Evolutionary conservation across 73 alveolate species (phyloP).

Genomic region (Vitrella brassicaformis): DNA sequence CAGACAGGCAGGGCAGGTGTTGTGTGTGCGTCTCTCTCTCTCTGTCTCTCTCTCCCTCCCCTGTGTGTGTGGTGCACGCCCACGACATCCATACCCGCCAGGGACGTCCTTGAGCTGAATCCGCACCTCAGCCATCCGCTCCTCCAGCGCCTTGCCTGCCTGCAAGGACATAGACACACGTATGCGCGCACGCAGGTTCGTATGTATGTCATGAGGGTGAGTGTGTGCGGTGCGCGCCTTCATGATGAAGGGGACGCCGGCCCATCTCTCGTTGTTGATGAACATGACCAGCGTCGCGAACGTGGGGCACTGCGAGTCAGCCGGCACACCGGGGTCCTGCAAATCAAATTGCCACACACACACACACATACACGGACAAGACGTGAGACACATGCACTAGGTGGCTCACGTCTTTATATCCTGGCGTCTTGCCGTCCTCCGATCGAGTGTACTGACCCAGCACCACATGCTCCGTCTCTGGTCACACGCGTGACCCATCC

Average conservation of each 20-base stretch:
- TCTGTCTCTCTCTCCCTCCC: no score
- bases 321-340: no score
- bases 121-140: constrained; percentile 15
- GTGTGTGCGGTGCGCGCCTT: constrained; percentile 17
- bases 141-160: neutral
- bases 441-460: constrained; percentile 11
- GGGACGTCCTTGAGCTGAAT: constrained; percentile 20
- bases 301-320: constrained; percentile 9
- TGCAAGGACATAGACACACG: neutral
- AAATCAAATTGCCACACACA: neutral
- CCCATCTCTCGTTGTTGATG: constrained; percentile 22
- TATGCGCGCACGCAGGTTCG: no score
- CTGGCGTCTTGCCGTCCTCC: constrained; percentile 12
- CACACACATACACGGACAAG: neutral
- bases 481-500: no score
- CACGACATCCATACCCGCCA: neutral
- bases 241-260: constrained; percentile 11
- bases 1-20: no score
- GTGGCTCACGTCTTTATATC: constrained; percentile 1
- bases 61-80: no score
- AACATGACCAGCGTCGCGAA: constrained; percentile 10
- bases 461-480: constrained; percentile 14
- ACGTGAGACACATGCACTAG: neutral
- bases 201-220: no score
- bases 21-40: no score